phyloP scores from a whole-genome alignment of 768 basidiomycete species.

The Lanmaoa rubissima region DNA sequence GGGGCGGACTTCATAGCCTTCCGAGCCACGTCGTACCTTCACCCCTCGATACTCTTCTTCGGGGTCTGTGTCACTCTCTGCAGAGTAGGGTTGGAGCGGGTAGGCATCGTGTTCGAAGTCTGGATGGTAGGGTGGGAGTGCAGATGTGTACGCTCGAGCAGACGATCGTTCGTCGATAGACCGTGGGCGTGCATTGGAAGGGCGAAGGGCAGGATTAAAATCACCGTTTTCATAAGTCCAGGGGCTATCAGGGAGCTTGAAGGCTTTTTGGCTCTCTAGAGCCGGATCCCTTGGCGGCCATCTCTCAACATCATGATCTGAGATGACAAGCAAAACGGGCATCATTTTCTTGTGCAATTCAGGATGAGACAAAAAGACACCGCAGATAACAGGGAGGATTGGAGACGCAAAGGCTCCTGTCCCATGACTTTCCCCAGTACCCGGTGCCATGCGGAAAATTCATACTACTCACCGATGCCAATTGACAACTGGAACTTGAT shows the following conservation, averaged over 20 bases:
- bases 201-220: constrained; percentile 72
- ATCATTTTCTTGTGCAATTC: constrained; percentile 1
- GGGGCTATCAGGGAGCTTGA: constrained; percentile 59
- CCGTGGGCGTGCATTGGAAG: constrained; percentile 51
- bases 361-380: not conserved
- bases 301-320: constrained; percentile 37
- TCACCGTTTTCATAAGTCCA: constrained; percentile 84
- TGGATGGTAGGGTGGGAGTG: constrained; percentile 75
- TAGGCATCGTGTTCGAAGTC: constrained; percentile 48
- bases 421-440: constrained; percentile 6
- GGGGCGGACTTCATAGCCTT: constrained; percentile 74
- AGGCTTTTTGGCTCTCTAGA: constrained; percentile 34
- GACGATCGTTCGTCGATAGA: constrained; percentile 22
- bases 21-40: constrained; percentile 66
- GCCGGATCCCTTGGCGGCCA: constrained; percentile 81
- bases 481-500: constrained; percentile 71
- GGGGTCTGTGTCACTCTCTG: constrained; percentile 24
- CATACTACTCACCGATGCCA: constrained; percentile 73
- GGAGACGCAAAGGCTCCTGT: constrained; percentile 1
- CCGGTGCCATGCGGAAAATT: constrained; percentile 33
- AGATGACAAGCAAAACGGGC: constrained; percentile 8
- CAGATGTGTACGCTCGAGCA: constrained; percentile 38
- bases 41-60: constrained; percentile 36
- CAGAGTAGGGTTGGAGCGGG: constrained; percentile 18
- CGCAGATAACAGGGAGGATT: constrained; percentile 2